phyloP scores from a whole-genome alignment of 257 asterid genomes.

The Nyctanthes arbortristis region DNA sequence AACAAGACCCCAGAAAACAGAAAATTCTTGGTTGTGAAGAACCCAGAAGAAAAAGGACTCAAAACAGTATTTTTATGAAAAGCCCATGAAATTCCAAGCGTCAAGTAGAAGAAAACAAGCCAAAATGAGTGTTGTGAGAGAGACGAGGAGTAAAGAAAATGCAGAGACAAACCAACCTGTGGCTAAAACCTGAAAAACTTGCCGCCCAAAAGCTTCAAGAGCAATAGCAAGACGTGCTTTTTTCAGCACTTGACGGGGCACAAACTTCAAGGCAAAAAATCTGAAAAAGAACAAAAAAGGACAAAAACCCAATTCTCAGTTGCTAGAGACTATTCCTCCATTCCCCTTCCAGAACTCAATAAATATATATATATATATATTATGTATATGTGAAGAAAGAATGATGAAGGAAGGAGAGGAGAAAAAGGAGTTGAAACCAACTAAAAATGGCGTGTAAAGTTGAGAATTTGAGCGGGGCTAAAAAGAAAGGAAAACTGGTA shows the following conservation, averaged over 20 bases:
- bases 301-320: not conserved
- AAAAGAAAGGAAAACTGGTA: conserved; percentile 42
- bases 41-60: not conserved
- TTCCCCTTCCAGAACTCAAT: too few relatives aligned
- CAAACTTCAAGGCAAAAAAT: conserved; percentile 28
- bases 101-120: conserved; percentile 3
- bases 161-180: conserved; percentile 50
- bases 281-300: not conserved
- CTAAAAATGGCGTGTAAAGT: not conserved
- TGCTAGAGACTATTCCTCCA: not conserved
- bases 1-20: not conserved
- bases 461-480: conserved; percentile 13
- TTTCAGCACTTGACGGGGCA: conserved; percentile 14
- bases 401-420: conserved; percentile 1
- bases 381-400: not conserved
- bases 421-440: not conserved
- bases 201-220: conserved; percentile 34
- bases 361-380: not conserved
- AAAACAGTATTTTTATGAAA: not conserved
- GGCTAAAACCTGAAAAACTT: conserved; percentile 20
- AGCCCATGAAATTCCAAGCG: not conserved
- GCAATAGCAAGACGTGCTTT: conserved; percentile 22
- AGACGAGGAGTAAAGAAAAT: conserved; percentile 8
- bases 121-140: not conserved
- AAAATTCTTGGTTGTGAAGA: not conserved